Conservation (phyloP, 177 flowering plant species). For the Vitis hybrid region DNA sequence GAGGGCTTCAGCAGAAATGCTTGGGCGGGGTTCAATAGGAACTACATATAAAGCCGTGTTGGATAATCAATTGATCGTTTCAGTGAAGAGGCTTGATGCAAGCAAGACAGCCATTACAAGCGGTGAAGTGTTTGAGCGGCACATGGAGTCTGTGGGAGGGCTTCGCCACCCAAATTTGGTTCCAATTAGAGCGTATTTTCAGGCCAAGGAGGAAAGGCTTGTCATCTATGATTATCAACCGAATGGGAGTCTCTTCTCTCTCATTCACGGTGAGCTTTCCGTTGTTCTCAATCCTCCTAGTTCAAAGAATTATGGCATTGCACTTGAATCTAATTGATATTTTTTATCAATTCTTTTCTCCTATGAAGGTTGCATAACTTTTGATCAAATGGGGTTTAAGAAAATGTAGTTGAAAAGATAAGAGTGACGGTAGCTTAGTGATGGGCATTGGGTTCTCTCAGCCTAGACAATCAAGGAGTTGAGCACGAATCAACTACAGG, state of each 20-base stretch:
- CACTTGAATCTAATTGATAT: background rate
- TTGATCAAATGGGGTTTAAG: too few species aligned
- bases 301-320: conserved; percentile 2
- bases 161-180: conserved; percentile 45
- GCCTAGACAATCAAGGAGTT: too few species aligned
- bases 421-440: too few species aligned
- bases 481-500: too few species aligned
- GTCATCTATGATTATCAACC: conserved; percentile 41
- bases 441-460: too few species aligned
- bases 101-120: conserved; percentile 32
- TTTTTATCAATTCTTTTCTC: background rate
- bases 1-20: conserved; percentile 47
- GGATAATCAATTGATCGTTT: conserved; percentile 31
- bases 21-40: conserved; percentile 46
- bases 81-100: conserved; percentile 46
- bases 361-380: too few species aligned
- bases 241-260: conserved; percentile 49
- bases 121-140: conserved; percentile 35
- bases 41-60: conserved; percentile 50
- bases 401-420: too few species aligned
- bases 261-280: conserved; percentile 40
- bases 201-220: conserved; percentile 52
- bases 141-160: conserved; percentile 37
- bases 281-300: background rate
- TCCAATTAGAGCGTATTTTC: conserved; percentile 42